A percentile compares a stretch with the other conserved stretches of the same genome.
Conservation (phyloP, 805 yeast species). For the Nakazawaea wyomingensis region DNA sequence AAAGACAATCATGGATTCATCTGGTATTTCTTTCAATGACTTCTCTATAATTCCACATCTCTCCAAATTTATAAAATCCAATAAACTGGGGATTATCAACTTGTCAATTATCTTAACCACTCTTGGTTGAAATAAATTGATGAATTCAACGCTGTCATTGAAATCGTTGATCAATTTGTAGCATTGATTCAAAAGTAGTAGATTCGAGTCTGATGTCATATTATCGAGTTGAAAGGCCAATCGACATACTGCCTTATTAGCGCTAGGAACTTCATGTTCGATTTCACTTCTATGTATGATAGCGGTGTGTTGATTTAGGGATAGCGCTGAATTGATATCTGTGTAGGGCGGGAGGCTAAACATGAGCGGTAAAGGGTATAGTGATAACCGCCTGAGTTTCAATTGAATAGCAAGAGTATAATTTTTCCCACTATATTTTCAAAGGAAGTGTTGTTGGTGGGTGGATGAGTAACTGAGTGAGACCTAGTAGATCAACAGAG, state of each 20-base stretch:
- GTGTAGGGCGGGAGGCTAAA: not conserved
- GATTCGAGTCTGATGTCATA: not conserved
- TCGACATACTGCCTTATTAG: not conserved
- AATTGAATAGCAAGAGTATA: too few species aligned
- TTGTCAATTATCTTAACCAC: slow-evolving; percentile 6
- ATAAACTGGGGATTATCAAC: slow-evolving; percentile 7
- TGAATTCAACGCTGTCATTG: not conserved
- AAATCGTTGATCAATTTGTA: not conserved
- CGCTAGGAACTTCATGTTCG: not conserved
- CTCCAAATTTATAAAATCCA: not conserved
- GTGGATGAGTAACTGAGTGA: too few species aligned
- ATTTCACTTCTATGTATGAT: too few species aligned
- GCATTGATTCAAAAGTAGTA: slow-evolving; percentile 2
- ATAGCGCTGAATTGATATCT: not conserved
- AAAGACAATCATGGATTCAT: not conserved
- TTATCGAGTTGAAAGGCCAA: slow-evolving; percentile 2
- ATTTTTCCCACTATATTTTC: too few species aligned
- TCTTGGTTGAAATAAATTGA: slow-evolving; percentile 3
- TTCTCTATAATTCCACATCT: not conserved
- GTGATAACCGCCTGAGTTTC: too few species aligned
- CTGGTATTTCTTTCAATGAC: not conserved
- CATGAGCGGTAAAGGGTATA: too few species aligned
- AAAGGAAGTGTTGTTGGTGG: too few species aligned
- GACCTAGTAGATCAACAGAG: too few species aligned
- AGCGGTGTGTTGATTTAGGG: too few species aligned